Evolutionary conservation across 2,329 filamentous ascomycete species (phyloP).

Genomic region (Colletotrichum liaoningense): DNA sequence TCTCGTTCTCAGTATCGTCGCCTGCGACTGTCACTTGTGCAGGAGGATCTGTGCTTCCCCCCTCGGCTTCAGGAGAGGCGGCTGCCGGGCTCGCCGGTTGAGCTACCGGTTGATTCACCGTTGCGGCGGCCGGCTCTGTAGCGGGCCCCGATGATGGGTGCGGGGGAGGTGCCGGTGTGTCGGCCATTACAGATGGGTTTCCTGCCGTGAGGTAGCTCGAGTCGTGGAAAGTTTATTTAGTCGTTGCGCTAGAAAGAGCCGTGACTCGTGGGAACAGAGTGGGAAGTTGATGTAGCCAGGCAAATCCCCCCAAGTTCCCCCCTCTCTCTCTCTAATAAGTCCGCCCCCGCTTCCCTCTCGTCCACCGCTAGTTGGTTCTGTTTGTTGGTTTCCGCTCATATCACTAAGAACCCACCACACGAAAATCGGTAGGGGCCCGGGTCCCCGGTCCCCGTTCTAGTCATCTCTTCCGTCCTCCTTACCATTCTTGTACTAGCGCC

Average conservation of each 20-base stretch:
- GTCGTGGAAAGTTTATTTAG: no score
- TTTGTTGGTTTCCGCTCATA: no score
- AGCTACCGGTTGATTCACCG: background rate
- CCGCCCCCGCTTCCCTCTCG: background rate
- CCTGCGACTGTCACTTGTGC: background rate
- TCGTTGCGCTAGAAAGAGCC: background rate
- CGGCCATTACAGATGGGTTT: background rate
- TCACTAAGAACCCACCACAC: no score
- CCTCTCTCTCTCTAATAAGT: background rate
- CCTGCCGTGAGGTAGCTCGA: background rate
- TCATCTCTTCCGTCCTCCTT: no score
- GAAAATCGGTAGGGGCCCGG: no score
- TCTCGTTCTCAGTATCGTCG: background rate
- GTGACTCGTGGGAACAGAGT: background rate
- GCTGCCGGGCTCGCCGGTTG: background rate
- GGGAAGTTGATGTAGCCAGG: background rate
- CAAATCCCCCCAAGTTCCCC: background rate
- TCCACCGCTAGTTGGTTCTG: no score
- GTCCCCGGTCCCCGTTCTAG: no score
- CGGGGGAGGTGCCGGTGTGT: background rate
- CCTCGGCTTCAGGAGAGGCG: background rate
- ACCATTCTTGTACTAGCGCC: no score
- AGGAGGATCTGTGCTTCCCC: background rate
- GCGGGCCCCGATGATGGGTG: no score
- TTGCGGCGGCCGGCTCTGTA: no score